phyloP scores from a whole-genome alignment of 108 stramenopile genomes.

The Pseudonitzschia pungens region DNA sequence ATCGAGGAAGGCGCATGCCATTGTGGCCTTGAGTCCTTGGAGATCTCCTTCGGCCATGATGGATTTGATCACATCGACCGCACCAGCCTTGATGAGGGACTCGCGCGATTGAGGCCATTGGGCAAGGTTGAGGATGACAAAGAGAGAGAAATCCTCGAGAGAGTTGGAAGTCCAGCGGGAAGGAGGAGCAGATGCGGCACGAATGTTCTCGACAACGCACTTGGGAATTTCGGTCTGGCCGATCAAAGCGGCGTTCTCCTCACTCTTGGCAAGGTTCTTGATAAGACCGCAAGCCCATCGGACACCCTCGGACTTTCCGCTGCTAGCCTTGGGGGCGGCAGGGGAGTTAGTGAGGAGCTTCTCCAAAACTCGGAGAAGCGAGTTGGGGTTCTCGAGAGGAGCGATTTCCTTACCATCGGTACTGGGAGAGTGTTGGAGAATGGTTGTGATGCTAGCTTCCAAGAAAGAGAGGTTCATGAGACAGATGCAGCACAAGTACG shows the following conservation, averaged over 20 bases:
- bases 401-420: slow-evolving; percentile 58
- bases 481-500: slow-evolving; percentile 93
- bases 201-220: slow-evolving; percentile 84
- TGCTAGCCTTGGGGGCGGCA: slow-evolving; percentile 85
- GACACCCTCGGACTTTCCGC: slow-evolving; percentile 89
- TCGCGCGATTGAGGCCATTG: slow-evolving; percentile 84
- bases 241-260: slow-evolving; percentile 86
- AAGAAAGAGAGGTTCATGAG: slow-evolving; percentile 94
- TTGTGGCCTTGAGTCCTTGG: slow-evolving; percentile 91
- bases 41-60: slow-evolving; percentile 90
- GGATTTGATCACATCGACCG: slow-evolving; percentile 86
- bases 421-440: slow-evolving; percentile 81
- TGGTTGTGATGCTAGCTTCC: slow-evolving; percentile 85
- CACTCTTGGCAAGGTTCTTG: slow-evolving; percentile 88
- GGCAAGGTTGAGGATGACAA: slow-evolving; percentile 86
- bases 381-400: slow-evolving; percentile 81
- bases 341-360: slow-evolving; percentile 86
- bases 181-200: slow-evolving; percentile 80
- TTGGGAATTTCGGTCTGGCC: slow-evolving; percentile 88
- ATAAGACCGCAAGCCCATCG: slow-evolving; percentile 94
- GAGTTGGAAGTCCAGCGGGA: slow-evolving; percentile 89
- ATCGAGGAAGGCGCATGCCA: slow-evolving; percentile 89
- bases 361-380: slow-evolving; percentile 81
- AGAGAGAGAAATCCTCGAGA: slow-evolving; percentile 87
- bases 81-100: slow-evolving; percentile 78